Conservation (phyloP, 2,329 filamentous ascomycete species). For the Tetracladium maxilliforme region DNA sequence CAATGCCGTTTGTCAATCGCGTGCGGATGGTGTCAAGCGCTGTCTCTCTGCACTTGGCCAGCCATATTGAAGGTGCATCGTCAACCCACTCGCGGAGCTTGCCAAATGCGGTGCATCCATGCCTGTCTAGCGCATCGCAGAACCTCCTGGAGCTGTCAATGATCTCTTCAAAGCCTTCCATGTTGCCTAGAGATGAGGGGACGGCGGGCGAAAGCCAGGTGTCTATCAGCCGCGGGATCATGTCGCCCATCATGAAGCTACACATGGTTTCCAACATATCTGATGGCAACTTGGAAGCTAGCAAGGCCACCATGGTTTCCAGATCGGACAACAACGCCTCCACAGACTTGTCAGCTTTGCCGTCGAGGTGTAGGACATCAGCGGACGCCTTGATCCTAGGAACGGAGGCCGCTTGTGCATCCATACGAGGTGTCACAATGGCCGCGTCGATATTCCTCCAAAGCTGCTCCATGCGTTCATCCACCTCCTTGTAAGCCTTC, state of each 20-base stretch:
- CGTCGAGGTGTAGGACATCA: too few relatives aligned
- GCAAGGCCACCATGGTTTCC: conserved; percentile 31
- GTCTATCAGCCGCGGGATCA: conserved; percentile 54
- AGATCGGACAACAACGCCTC: conserved; percentile 38
- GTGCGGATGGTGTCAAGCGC: conserved; percentile 61
- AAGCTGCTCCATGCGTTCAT: conserved; percentile 42
- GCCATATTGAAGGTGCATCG: conserved; percentile 70
- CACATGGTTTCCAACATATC: conserved; percentile 48
- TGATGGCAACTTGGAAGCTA: conserved; percentile 34
- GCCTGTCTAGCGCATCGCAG: conserved; percentile 48
- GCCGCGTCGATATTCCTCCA: conserved; percentile 48
- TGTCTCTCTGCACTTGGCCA: conserved; percentile 67
- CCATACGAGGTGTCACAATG: conserved; percentile 45
- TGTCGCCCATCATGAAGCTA: conserved; percentile 50
- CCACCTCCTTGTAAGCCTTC: conserved; percentile 43
- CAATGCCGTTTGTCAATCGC: conserved; percentile 32
- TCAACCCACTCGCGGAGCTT: conserved; percentile 82
- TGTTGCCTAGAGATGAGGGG: conserved; percentile 56
- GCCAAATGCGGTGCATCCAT: conserved; percentile 44
- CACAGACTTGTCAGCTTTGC: conserved; percentile 29
- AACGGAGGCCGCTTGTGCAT: conserved; percentile 18
- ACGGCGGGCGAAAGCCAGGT: conserved; percentile 66
- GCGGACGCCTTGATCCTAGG: too few relatives aligned
- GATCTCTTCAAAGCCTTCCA: conserved; percentile 52
- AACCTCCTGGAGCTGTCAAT: too few relatives aligned